A percentile compares a stretch with the other conserved stretches of the same genome.
These are phyloP conservation scores for Fimicolochytrium jonesii DNA, from an alignment of 192 early-diverging fungal genomes.

Conservation along the genomic window DNA sequence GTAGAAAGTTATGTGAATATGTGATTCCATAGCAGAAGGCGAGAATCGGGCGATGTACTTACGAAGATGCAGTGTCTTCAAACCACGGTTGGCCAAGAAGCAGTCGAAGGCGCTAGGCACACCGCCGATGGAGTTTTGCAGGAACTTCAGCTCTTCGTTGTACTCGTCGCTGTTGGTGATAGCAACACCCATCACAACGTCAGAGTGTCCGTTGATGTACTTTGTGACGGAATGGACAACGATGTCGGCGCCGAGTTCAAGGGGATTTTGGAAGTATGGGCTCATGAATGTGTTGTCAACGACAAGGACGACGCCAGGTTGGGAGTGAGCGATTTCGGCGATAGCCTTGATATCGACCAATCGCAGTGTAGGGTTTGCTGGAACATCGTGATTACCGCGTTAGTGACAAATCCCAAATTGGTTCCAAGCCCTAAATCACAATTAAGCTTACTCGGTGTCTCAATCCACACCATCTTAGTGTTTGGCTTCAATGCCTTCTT, in stretches of 20 bases:
- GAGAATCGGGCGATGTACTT: too few species aligned
- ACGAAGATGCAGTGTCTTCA: conserved; percentile 93
- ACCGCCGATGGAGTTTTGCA: conserved; percentile 97
- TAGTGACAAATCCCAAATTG: too few species aligned
- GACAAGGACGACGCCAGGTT: conserved; percentile 72
- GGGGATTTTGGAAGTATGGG: conserved; percentile 90
- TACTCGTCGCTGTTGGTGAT: conserved; percentile 73
- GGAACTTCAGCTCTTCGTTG: conserved; percentile 73
- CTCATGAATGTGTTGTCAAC: conserved; percentile 99
- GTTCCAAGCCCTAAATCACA: too few species aligned
- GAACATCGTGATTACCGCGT: too few species aligned
- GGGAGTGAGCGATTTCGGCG: conserved; percentile 65
- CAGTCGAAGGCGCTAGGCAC: conserved; percentile 96
- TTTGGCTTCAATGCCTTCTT: conserved; percentile 67
- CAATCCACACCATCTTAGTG: conserved; percentile 82
- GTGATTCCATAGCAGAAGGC: too few species aligned
- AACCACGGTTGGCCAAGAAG: conserved; percentile 88
- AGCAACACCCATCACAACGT: conserved; percentile 96
- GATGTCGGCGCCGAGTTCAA: conserved; percentile 90
- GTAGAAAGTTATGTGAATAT: conserved; percentile 1
- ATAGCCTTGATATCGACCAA: conserved; percentile 87
- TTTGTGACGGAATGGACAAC: conserved; percentile 98
- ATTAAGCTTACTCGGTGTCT: conserved; percentile 66
- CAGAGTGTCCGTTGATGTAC: conserved; percentile 98
- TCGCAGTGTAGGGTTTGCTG: conserved; percentile 93